phyloP scores from a whole-genome alignment of 106 monocot species.

The Cymbidium sinense region DNA sequence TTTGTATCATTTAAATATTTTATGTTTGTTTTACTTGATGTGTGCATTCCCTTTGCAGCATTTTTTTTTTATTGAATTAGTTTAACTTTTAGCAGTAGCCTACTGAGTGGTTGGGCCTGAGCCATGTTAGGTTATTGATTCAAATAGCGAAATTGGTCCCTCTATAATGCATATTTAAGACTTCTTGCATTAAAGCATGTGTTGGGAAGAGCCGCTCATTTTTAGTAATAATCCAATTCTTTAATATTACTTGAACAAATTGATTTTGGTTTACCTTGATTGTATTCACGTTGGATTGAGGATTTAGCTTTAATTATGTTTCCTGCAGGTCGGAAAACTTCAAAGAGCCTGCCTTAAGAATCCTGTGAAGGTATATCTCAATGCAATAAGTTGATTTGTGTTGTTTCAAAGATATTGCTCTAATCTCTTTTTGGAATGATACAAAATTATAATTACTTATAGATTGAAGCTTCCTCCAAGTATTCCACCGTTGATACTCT shows the following conservation, averaged over 20 bases:
- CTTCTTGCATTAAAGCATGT: no score
- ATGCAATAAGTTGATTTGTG: not conserved
- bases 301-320: not conserved
- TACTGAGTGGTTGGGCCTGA: no score
- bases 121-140: no score
- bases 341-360: conserved; percentile 86
- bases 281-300: not conserved
- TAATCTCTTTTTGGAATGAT: conserved; percentile 1
- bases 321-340: conserved; percentile 74
- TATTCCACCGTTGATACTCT: conserved; percentile 95
- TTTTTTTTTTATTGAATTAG: no score
- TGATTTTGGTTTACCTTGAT: not conserved
- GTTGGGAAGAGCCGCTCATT: not conserved
- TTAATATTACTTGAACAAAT: not conserved
- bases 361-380: conserved; percentile 74
- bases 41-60: no score
- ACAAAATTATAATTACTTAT: conserved; percentile 7
- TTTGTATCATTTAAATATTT: no score
- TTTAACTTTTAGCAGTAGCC: no score
- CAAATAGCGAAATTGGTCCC: no score
- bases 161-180: no score
- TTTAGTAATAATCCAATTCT: not conserved
- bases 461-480: conserved; percentile 85
- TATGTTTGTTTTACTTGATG: no score
- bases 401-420: not conserved